Evolutionary conservation across 1,284 basidiomycete genomes (phyloP), one percentile per base, ranked within the genome.

Genomic region (Cryptococcus sp.): DNA sequence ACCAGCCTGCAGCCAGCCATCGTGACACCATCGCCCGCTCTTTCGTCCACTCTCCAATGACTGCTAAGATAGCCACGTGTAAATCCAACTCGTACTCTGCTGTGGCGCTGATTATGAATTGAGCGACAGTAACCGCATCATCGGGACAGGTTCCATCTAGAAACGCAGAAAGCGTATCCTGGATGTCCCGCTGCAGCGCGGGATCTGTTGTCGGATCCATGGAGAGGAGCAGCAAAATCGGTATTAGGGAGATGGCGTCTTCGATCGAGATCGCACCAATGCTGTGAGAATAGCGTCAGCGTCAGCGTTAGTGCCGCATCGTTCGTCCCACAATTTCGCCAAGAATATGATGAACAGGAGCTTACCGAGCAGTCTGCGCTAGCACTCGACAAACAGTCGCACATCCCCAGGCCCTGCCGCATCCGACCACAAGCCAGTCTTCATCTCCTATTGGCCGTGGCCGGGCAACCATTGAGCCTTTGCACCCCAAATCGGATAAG

Each of bases 1-100:
- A 52, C 13, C 48, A 52, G 43, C 59, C 64, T 19, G 64, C 52
- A 1, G 53, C 68, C 17, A 64, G 29, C 64, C 68, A 66, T n/a
- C 59, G 55, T 16, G 52, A 20, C 11, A 69, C 50, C 15, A 38
- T 53, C 20, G 60, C 40, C 3, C 47, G 29, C 11, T 51, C 40
- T 10, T 40, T 26, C 3, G 55, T 63, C 15, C 52, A 37, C 22
- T 62, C 52, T 10, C 66, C 67, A 37, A 71, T 54, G 10, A 52
- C 46, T 2, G 51, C 26, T 19, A 68, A 34, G 1, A 71, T 26
- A 11, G 58, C 57, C 3, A 55, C 55, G 23, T 62, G 34, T 19
- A 64, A 47, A 26, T 26, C 40, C 4, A 52, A 25, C 2, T 51
- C 23, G 11, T 61, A 52, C 5, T 43, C 5, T 17, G 46, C 48